Evolutionary conservation across 2,329 filamentous ascomycete genomes (phyloP), one percentile per base, ranked within the genome.

Genomic region (Verticillium nonalfalfae): DNA sequence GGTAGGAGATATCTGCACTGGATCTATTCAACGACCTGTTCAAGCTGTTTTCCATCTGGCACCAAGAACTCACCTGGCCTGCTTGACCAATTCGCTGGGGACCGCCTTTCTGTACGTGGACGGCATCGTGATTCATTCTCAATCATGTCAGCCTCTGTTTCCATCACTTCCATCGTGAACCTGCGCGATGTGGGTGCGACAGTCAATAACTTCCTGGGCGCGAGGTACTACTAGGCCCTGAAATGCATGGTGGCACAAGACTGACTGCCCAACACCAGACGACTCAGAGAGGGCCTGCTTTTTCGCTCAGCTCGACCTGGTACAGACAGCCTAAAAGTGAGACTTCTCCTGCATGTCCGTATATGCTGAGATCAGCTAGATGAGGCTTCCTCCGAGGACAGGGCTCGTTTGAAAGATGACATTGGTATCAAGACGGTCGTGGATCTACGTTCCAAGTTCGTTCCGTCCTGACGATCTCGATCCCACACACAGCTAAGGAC

Each of bases 131-230:
- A n/a, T 6, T 10, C 10, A 13, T 31, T 40, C 39, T 11, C 26
- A 52, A 21, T 7, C 33, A 56, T 56, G 54, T n/a, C n/a, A 10
- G 18, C 58, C 31, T 40, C 50, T 15, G 58, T 45, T 21, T 56
- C 61, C 57, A 36, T 66, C 38, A 64, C 54, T 15, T 65, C 66
- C 59, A 80, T 93, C 58, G 76, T 88, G 68, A 94, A 94, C 73
- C 91, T 93, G 70, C 85, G 91, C 61, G 90, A 94, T 78, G 87
- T 93, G 54, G 90, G 87, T 50, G 77, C 79, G 64, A 86, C 85
- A 0, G 79, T 91, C 66, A 93, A 93, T 68, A 70, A 75, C 33
- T 82, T 82, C 63, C 73, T 85, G 4, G 81, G 81, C 31, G 76
- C 77, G 64, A 82, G 79, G 87, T 56, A 15, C 15, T 21, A 38